These are phyloP conservation scores for Aurantiochytrium sp. DNA, from an alignment of 108 stramenopile species.

Conservation along the genomic window DNA sequence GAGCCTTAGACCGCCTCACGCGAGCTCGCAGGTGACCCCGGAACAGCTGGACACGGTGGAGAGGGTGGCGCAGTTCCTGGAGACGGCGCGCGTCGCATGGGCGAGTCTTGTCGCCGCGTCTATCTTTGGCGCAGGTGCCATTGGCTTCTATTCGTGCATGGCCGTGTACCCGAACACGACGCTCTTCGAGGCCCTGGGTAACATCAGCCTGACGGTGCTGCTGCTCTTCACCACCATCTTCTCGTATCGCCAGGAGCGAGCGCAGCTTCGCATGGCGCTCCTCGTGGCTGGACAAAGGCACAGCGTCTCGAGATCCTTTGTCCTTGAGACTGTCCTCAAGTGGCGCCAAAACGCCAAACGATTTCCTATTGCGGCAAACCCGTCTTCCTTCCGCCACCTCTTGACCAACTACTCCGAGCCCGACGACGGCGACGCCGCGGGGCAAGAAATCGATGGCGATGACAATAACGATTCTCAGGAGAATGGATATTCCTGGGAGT, in stretches of 20 bases:
- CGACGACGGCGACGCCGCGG: background rate
- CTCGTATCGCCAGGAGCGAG: background rate
- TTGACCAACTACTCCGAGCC: background rate
- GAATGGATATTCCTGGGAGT: background rate
- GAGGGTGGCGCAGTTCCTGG: background rate
- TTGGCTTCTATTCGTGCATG: background rate
- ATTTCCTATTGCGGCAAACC: background rate
- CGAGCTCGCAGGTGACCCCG: too few species aligned
- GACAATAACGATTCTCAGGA: background rate
- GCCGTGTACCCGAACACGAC: background rate
- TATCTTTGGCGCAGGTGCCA: background rate
- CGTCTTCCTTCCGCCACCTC: background rate
- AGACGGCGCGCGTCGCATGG: background rate
- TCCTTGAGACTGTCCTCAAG: background rate
- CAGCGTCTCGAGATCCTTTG: background rate
- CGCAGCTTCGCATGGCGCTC: background rate
- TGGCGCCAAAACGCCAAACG: background rate
- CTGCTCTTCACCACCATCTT: background rate
- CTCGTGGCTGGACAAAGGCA: background rate
- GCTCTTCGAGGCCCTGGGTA: background rate
- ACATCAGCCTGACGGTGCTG: background rate
- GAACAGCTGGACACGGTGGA: background rate
- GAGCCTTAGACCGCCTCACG: too few species aligned
- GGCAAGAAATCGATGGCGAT: background rate
- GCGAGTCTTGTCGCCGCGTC: background rate